A percentile compares a stretch with the other conserved stretches of the same genome.
Conservation (phyloP, 768 basidiomycete species). For the Pulveroboletus sp. region DNA sequence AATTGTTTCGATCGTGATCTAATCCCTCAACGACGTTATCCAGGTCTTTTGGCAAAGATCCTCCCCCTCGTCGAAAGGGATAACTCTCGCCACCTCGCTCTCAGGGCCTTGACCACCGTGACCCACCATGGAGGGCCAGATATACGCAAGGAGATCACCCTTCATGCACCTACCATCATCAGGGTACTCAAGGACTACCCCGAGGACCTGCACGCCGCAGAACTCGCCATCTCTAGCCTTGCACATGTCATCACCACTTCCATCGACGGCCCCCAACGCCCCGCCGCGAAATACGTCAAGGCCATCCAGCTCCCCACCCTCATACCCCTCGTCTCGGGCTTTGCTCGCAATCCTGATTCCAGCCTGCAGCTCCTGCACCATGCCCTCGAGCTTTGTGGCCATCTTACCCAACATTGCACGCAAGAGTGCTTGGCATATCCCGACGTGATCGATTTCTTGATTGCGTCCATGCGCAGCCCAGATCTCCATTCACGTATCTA, state of each 20-base stretch:
- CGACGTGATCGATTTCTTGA: constrained; percentile 46
- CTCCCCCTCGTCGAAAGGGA: constrained; percentile 51
- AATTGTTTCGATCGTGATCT: background rate
- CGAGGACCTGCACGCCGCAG: constrained; percentile 48
- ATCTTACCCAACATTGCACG: constrained; percentile 43
- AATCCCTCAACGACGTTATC: background rate
- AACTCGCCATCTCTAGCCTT: constrained; percentile 50
- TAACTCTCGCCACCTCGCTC: constrained; percentile 48
- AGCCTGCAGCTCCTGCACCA: constrained; percentile 49
- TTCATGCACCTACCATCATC: constrained; percentile 39
- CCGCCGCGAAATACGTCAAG: constrained; percentile 37
- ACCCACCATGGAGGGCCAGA: constrained; percentile 59
- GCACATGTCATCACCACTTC: constrained; percentile 50
- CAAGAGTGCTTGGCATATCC: constrained; percentile 44
- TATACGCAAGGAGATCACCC: constrained; percentile 50
- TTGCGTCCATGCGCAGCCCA: constrained; percentile 52
- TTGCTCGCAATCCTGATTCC: constrained; percentile 42
- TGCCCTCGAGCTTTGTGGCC: constrained; percentile 45
- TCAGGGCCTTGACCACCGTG: constrained; percentile 54
- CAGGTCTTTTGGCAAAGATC: constrained; percentile 58
- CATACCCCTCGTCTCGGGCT: constrained; percentile 41
- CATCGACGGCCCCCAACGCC: constrained; percentile 37
- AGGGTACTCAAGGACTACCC: constrained; percentile 48
- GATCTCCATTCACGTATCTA: constrained; percentile 52
- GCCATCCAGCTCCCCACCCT: constrained; percentile 44